Evolutionary conservation across 2,329 filamentous ascomycete species (phyloP), one percentile per base, ranked within the genome.

Genomic region (Biscogniauxia marginata): DNA sequence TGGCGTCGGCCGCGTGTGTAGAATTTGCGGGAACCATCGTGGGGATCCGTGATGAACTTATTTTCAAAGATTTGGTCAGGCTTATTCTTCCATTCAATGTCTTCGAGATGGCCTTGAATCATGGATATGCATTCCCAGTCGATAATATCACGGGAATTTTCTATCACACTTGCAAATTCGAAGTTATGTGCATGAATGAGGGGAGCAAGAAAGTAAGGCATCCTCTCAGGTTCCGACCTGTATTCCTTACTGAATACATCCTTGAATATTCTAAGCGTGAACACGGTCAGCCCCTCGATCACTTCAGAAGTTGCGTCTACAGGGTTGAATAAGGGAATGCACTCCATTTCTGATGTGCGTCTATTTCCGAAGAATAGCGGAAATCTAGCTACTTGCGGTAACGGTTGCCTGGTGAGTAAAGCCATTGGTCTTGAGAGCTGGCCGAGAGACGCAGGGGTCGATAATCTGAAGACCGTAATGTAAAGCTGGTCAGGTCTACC

Each of bases 181-280:
- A 65, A 69, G 16, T 57, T 57, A 46, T 77, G 74, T 1, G 39
- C 45, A 8, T 65, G 44, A 0, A 18, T 49, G 7, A 73, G 67
- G 0, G 95, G 93, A 0, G 86, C 89, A 13, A 97, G 68, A 77
- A 92, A 96, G 71, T 97, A 99, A 0, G 92, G 88, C 70, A 96
- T 82, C 23, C 87, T 84, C 0, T 79, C 72, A 0, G 78, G 64
- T 16, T 85, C 78, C 0, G 83, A 77, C 49, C 89, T 85, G 65
- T 91, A 99, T 3, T 80, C 79, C 71, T 99, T 99, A 71, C 92
- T 93, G 75, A 96, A 98, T 0, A 97, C 77, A 63, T 98, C 91
- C 16, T 84, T 76, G 71, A 96, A 97, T 0, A 96, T 73, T 4
- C 82, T 80, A 44, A 96, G 74, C 0, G 90, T 96, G 69, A 95